Evolutionary conservation across 345 rosid species (phyloP).

Genomic region (Populus nigra): DNA sequence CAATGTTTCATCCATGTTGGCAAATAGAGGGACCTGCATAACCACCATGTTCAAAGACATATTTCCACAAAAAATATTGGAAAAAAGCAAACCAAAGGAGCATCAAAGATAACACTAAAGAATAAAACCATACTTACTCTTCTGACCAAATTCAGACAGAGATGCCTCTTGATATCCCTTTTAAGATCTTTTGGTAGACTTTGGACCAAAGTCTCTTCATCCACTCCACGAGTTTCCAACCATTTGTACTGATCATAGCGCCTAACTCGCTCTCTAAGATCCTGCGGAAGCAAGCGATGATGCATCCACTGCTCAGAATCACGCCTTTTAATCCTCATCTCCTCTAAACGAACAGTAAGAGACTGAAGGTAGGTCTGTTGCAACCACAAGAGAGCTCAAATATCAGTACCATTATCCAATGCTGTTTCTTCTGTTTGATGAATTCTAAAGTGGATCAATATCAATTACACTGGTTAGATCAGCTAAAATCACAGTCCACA

Average conservation of each 20-base stretch:
- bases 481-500: not conserved
- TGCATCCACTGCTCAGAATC: slow-evolving; percentile 97
- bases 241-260: slow-evolving; percentile 76
- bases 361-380: slow-evolving; percentile 81
- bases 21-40: slow-evolving; percentile 73
- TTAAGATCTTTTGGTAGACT: slow-evolving; percentile 83
- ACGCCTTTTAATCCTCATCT: slow-evolving; percentile 89
- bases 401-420: not conserved
- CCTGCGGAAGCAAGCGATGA: slow-evolving; percentile 79
- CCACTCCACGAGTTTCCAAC: slow-evolving; percentile 75
- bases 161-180: slow-evolving; percentile 85
- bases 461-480: not conserved
- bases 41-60: not conserved
- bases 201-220: slow-evolving; percentile 67
- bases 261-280: slow-evolving; percentile 61
- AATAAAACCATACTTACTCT: slow-evolving; percentile 52
- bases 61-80: not conserved
- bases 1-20: slow-evolving; percentile 81
- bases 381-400: slow-evolving; percentile 17
- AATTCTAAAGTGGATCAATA: not conserved
- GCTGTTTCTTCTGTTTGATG: not conserved
- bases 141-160: slow-evolving; percentile 74
- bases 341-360: slow-evolving; percentile 75
- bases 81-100: not conserved
- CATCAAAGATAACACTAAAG: not conserved